Conservation (phyloP, 495 filamentous ascomycete genomes). For the Xylaria sp. region DNA sequence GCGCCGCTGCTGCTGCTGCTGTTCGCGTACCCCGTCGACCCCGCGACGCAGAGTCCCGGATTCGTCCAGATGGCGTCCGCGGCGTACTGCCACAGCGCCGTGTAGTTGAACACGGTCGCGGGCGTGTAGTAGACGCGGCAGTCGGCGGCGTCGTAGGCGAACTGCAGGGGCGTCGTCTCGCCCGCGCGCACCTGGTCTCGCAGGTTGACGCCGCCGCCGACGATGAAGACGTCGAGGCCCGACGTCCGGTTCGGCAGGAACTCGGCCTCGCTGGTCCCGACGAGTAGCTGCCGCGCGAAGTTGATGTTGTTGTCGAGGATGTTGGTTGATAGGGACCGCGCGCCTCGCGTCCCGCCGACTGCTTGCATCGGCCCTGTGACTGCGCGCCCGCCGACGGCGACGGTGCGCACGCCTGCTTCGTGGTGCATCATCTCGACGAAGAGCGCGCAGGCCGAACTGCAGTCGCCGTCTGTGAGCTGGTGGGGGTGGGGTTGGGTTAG, state of each 20-base stretch:
- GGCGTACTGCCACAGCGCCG: constrained; percentile 51
- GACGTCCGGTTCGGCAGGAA: constrained; percentile 37
- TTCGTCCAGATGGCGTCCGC: constrained; percentile 38
- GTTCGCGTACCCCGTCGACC: constrained; percentile 24
- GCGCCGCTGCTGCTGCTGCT: too few relatives aligned
- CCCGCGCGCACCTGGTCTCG: constrained; percentile 47
- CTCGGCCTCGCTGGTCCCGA: constrained; percentile 30
- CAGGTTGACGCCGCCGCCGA: constrained; percentile 45
- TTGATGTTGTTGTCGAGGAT: constrained; percentile 43
- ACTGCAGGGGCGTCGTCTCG: constrained; percentile 48
- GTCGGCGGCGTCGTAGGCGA: constrained; percentile 54
- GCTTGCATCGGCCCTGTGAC: constrained; percentile 60
- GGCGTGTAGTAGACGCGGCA: constrained; percentile 58
- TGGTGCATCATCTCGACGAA: constrained; percentile 64
- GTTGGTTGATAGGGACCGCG: constrained; percentile 19
- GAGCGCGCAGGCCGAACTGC: constrained; percentile 63
- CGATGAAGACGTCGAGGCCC: constrained; percentile 41
- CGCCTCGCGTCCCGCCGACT: constrained; percentile 62
- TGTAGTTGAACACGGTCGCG: constrained; percentile 49
- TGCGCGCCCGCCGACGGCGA: constrained; percentile 63
- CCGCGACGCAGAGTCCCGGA: constrained; percentile 34
- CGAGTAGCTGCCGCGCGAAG: constrained; percentile 34
- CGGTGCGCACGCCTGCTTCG: constrained; percentile 59
- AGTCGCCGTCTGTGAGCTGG: constrained; percentile 59
- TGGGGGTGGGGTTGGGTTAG: constrained; percentile 25